phyloP scores from a whole-genome alignment of 1,139 yeast genomes.

The Saccharomyces hybrid region DNA sequence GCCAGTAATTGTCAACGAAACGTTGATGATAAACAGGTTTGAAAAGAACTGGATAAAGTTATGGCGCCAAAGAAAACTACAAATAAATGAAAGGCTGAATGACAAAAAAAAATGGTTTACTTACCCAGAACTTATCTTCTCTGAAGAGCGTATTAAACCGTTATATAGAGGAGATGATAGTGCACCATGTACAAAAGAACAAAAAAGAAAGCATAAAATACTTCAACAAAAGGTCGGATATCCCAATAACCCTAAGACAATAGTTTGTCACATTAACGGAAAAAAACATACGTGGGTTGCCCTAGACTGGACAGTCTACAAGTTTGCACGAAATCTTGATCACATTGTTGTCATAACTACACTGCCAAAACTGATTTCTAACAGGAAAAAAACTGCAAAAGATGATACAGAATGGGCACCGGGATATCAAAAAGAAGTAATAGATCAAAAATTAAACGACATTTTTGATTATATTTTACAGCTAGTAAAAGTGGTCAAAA shows the following conservation, averaged over 20 bases:
- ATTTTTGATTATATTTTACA: constrained; percentile 39
- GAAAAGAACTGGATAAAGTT: constrained; percentile 18
- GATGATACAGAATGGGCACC: constrained; percentile 23
- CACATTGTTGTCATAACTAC: constrained; percentile 50
- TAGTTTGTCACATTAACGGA: constrained; percentile 60
- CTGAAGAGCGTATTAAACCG: constrained; percentile 7
- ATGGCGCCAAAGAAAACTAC: constrained; percentile 18
- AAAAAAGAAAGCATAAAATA: constrained; percentile 21
- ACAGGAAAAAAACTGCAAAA: constrained; percentile 27
- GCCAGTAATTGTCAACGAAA: constrained; percentile 26
- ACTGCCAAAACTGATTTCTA: constrained; percentile 26
- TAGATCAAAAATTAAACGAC: constrained; percentile 31
- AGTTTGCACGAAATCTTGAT: constrained; percentile 55
- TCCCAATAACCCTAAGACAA: constrained; percentile 40
- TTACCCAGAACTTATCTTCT: constrained; percentile 20
- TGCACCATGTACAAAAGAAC: constrained; percentile 22
- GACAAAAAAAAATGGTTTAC: constrained; percentile 14
- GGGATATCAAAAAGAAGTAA: constrained; percentile 24
- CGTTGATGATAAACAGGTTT: constrained; percentile 25
- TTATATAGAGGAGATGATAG: constrained; percentile 16
- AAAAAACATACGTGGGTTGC: constrained; percentile 75
- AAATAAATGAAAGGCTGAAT: constrained; percentile 16
- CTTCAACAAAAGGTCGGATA: constrained; percentile 22
- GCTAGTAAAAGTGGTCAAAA: constrained; percentile 36
- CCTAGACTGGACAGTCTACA: constrained; percentile 55